Evolutionary conservation across 169 alveolate species (phyloP).

Genomic region (Plasmodium ovale): DNA sequence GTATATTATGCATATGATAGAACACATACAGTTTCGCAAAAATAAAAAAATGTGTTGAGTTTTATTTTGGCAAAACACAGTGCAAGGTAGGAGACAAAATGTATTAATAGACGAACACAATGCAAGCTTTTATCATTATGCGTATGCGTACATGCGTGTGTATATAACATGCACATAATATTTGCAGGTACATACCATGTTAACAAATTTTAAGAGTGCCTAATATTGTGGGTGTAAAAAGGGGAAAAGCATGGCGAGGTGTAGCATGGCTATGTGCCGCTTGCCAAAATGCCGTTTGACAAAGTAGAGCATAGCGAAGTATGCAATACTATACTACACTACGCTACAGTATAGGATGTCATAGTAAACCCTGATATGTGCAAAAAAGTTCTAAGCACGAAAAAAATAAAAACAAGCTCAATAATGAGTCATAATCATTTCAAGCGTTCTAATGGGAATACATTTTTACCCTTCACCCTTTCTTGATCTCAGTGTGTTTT

Average conservation of each 20-base stretch:
- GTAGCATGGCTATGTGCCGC: neutral
- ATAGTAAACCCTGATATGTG: too few species aligned
- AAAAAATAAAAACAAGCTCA: slow-evolving; percentile 17
- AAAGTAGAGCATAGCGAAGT: too few species aligned
- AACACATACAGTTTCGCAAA: neutral
- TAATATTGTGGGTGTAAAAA: neutral
- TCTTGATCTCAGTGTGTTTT: neutral
- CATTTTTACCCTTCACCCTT: neutral
- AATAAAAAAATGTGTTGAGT: neutral
- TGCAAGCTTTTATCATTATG: neutral
- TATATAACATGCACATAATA: neutral
- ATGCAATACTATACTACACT: too few species aligned
- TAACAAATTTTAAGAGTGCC: neutral
- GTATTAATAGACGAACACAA: neutral
- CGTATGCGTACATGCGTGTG: neutral
- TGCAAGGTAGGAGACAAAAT: too few species aligned
- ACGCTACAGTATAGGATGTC: too few species aligned
- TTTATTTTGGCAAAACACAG: neutral
- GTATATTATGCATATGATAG: neutral
- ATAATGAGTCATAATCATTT: neutral
- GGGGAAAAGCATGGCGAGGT: neutral
- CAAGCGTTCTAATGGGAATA: slow-evolving; percentile 10
- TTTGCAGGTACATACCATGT: neutral
- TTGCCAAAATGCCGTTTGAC: neutral
- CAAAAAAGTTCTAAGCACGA: too few species aligned